A percentile compares a stretch with the other conserved stretches of the same genome.
Evolutionary conservation across 1,139 yeast species (phyloP).

Genomic region (Candida sp.): DNA sequence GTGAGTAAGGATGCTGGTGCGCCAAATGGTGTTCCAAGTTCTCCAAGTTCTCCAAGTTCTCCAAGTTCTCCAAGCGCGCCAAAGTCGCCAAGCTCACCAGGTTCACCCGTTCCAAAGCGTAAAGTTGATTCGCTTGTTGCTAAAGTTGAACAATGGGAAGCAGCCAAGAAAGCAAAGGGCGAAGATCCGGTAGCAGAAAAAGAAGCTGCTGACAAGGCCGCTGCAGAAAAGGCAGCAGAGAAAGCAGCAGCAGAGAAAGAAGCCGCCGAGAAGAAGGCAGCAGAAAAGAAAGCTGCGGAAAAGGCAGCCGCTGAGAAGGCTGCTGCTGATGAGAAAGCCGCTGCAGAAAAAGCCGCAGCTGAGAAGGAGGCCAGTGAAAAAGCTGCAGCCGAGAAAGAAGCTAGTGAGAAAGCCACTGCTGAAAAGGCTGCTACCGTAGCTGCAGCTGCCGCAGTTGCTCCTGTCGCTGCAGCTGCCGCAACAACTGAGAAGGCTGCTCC

Average conservation of each 20-base stretch:
- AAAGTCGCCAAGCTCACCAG: too few relatives aligned
- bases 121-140: too few relatives aligned
- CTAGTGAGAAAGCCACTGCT: neutral
- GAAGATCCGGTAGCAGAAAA: too few relatives aligned
- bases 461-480: conserved; percentile 12
- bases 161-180: too few relatives aligned
- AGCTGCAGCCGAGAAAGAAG: too few relatives aligned
- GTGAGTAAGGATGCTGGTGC: conserved; percentile 1
- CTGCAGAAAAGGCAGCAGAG: conserved; percentile 1
- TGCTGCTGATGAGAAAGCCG: neutral
- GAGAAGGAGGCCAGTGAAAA: neutral
- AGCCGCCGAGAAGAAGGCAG: conserved; percentile 1
- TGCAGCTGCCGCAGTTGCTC: neutral
- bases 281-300: neutral
- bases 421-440: neutral
- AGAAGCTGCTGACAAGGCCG: neutral
- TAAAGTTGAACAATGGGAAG: too few relatives aligned
- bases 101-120: too few relatives aligned
- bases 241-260: neutral
- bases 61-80: too few relatives aligned
- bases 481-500: neutral
- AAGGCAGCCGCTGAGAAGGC: neutral
- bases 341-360: conserved; percentile 2
- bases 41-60: too few relatives aligned
- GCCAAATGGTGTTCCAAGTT: neutral